Conservation (phyloP, 768 basidiomycete genomes). For the Russula earlei region DNA sequence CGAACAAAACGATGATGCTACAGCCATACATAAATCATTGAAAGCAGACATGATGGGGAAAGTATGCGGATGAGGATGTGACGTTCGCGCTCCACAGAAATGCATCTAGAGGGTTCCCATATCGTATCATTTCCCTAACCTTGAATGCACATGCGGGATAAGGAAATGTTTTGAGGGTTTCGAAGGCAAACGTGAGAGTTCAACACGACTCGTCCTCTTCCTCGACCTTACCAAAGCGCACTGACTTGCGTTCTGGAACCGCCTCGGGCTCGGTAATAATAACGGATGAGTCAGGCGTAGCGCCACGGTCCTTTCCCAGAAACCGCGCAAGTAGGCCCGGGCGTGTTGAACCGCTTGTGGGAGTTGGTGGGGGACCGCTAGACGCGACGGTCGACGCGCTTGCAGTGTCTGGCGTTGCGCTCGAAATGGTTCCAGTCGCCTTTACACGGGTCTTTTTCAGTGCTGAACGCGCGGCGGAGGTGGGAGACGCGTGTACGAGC, state of each 20-base stretch:
- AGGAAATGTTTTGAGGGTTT: background rate
- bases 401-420: conserved; percentile 23
- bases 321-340: conserved; percentile 26
- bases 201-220: background rate
- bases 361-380: conserved; percentile 25
- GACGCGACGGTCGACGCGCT: conserved; percentile 44
- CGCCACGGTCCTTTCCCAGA: conserved; percentile 5
- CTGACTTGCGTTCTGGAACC: conserved; percentile 13
- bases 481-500: conserved; percentile 26
- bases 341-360: conserved; percentile 22
- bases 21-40: conserved; percentile 1
- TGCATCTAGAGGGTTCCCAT: background rate
- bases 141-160: background rate
- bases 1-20: background rate
- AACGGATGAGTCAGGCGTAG: background rate
- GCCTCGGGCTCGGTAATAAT: background rate
- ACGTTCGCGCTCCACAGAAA: background rate
- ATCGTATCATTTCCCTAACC: background rate
- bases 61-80: background rate
- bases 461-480: conserved; percentile 57
- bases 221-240: conserved; percentile 11
- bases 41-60: background rate
- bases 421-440: conserved; percentile 28
- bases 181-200: conserved; percentile 21
- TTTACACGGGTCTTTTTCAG: conserved; percentile 42